Conservation (phyloP, 2,329 filamentous ascomycete genomes). For the Thielaviopsis euricoi region DNA sequence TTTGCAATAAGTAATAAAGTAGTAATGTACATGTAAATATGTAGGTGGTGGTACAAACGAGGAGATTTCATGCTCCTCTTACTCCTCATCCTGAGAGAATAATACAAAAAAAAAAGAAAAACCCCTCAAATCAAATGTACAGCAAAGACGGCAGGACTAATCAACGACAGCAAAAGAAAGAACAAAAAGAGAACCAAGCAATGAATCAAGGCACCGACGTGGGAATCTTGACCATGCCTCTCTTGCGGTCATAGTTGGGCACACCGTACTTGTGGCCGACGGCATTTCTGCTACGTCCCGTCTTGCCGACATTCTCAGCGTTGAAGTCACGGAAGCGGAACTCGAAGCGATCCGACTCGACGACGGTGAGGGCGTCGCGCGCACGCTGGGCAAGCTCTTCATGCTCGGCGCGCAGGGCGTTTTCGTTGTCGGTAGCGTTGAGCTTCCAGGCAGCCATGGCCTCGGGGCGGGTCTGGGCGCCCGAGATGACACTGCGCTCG, state of each 20-base stretch:
- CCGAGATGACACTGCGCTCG: slow-evolving; percentile 30
- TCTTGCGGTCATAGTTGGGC: slow-evolving; percentile 44
- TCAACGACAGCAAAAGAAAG: background rate
- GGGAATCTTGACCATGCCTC: slow-evolving; percentile 51
- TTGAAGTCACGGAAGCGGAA: slow-evolving; percentile 46
- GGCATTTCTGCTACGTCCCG: slow-evolving; percentile 33
- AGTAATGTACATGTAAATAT: background rate
- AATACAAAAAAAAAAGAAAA: too few species aligned
- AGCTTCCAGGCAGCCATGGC: slow-evolving; percentile 1
- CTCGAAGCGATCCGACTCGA: slow-evolving; percentile 38
- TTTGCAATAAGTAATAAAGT: background rate
- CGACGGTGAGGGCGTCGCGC: slow-evolving; percentile 25
- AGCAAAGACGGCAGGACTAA: too few species aligned
- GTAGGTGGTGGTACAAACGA: slow-evolving; percentile 4
- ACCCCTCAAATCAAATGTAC: too few species aligned
- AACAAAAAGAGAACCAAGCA: too few species aligned
- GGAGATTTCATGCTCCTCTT: background rate
- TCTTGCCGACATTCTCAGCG: slow-evolving; percentile 36
- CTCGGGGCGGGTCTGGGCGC: slow-evolving; percentile 14
- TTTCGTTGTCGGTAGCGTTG: background rate
- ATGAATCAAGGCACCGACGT: slow-evolving; percentile 37
- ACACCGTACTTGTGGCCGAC: slow-evolving; percentile 49
- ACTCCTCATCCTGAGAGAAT: too few species aligned
- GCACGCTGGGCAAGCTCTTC: slow-evolving; percentile 19
- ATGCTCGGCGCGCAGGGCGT: slow-evolving; percentile 15